Percentiles rank a stretch among this genome's conserved stretches.
Conservation (phyloP, 2,329 filamentous ascomycete species). For the Pseudogymnoascus sp. region DNA sequence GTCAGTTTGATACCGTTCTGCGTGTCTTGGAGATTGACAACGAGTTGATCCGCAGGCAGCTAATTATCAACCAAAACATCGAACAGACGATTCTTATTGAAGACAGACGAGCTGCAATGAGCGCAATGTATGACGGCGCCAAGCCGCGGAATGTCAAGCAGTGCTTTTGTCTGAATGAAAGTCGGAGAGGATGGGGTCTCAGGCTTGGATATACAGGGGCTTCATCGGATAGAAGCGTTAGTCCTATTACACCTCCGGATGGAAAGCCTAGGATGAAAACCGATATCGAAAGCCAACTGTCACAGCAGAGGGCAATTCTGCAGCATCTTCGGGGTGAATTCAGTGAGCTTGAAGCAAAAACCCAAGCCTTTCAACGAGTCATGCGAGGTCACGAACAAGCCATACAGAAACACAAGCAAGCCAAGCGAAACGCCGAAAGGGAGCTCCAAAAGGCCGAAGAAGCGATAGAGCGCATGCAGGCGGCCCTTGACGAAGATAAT, state of each 20-base stretch:
- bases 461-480: constrained; percentile 43
- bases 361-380: constrained; percentile 26
- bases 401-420: constrained; percentile 43
- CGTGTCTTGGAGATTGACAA: constrained; percentile 77
- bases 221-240: constrained; percentile 41
- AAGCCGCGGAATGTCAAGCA: constrained; percentile 61
- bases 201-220: constrained; percentile 45
- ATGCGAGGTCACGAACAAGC: constrained; percentile 35
- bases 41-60: constrained; percentile 65
- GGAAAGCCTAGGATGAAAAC: constrained; percentile 66
- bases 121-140: constrained; percentile 57
- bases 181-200: constrained; percentile 50
- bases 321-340: constrained; percentile 50
- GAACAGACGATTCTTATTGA: constrained; percentile 79
- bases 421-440: constrained; percentile 42
- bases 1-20: constrained; percentile 66
- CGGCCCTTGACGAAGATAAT: constrained; percentile 58
- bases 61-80: constrained; percentile 75
- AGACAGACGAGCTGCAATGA: constrained; percentile 56
- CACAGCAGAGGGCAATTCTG: constrained; percentile 41
- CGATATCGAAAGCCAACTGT: constrained; percentile 61
- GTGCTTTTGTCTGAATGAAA: constrained; percentile 63
- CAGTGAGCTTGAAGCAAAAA: constrained; percentile 34
- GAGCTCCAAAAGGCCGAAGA: constrained; percentile 54
- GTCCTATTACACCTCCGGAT: constrained; percentile 35